Base-by-base conservation (phyloP, 2,329 filamentous ascomycete genomes). In the Botrytis porri region DNA sequence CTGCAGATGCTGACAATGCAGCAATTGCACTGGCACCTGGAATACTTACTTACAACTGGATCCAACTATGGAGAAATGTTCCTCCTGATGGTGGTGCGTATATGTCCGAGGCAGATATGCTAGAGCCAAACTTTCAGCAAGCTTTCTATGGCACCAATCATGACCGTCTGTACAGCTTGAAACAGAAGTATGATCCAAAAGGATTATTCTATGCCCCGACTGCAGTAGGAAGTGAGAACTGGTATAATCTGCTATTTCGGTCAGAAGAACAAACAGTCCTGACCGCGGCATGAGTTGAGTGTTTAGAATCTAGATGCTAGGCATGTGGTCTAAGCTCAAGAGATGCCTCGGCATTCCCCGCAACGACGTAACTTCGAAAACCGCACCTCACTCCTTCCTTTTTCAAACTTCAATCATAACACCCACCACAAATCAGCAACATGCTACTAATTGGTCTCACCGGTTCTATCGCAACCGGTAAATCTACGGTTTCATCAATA, bases 391-490 rank as follows among this genome's bases (percentile, higher is more conserved):
- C 35, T 63, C 67, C 39, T 61, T 63, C 65, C 65, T 57, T 29
- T 69, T 61, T 20, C 41, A 70, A 43, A 37, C 69, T 35, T 39
- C 60, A 39, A 25, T 12, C 69, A 65, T 22, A 71, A 32, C 62
- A 48, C 6, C 43, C 32, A 67, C 10, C 35, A 14, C 16, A 41
- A 41, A 69, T 20, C 32, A 35, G 7, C 65, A 77, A 60, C 71
- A 98, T 98, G 96, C 89, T 98, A 66, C 90, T 99, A 80, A 94
- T 99, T 79, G 96, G 96, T 73, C 89, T 99, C 39, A 99, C 96
- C 14, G 96, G 96, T 81, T 97, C 95, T 75, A 98, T 99, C 81
- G 96, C 96, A 74, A 99, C 96, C 9, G 96, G 96, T 82, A 99
- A 99, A 88, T 97, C 95, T 63, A 99, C 95, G 77, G 94, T 98